phyloP scores from a whole-genome alignment of 768 basidiomycete genomes.

The Dentipellis sp. region DNA sequence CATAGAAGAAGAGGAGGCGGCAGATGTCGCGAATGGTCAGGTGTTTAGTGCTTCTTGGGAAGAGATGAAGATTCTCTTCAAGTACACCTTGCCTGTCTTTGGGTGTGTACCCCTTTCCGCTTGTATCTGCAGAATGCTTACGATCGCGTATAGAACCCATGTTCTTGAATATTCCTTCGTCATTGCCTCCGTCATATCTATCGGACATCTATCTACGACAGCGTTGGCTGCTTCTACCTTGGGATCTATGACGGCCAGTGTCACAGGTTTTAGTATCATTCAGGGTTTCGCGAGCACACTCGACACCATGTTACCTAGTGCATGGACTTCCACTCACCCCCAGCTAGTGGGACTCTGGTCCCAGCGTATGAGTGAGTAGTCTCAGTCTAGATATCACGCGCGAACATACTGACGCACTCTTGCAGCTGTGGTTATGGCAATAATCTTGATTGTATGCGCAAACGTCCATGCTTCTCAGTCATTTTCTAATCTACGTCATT shows the following conservation, averaged over 20 bases:
- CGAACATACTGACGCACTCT: background rate
- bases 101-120: constrained; percentile 35
- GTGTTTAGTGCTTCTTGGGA: constrained; percentile 26
- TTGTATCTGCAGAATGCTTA: background rate
- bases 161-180: constrained; percentile 81
- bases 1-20: constrained; percentile 35
- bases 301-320: constrained; percentile 89
- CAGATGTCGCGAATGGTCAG: no score
- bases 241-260: constrained; percentile 38
- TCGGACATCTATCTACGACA: constrained; percentile 85
- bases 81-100: constrained; percentile 65
- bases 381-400: background rate
- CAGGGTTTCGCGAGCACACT: constrained; percentile 79
- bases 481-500: background rate
- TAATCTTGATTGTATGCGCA: constrained; percentile 48
- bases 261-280: constrained; percentile 70
- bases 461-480: background rate
- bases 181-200: constrained; percentile 73
- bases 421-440: constrained; percentile 55
- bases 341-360: constrained; percentile 84
- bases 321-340: constrained; percentile 87
- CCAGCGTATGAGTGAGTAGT: constrained; percentile 69
- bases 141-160: constrained; percentile 44
- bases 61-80: constrained; percentile 47
- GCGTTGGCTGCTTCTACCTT: constrained; percentile 70